These are phyloP conservation scores for Plasmodium knowlesi DNA, from an alignment of 169 alveolate genomes.

Conservation along the genomic window DNA sequence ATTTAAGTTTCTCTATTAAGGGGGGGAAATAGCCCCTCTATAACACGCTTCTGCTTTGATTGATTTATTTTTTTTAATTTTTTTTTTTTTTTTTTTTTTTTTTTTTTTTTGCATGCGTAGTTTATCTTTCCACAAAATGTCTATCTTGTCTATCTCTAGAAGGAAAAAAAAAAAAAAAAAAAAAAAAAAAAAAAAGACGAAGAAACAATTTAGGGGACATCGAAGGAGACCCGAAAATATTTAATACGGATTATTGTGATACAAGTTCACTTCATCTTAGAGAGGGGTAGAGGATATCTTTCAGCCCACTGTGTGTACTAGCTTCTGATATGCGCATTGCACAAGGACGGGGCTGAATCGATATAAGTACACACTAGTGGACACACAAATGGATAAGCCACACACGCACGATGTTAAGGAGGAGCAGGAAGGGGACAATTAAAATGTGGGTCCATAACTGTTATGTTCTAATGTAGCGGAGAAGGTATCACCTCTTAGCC, in stretches of 20 bases:
- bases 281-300: neutral
- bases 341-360: neutral
- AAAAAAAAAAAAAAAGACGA: neutral
- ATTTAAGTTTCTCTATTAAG: neutral
- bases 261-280: neutral
- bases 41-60: neutral
- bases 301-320: neutral
- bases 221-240: neutral
- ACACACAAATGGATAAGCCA: neutral
- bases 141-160: too few relatives aligned
- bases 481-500: neutral
- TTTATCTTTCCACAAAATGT: neutral
- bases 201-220: conserved; percentile 10
- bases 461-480: too few relatives aligned
- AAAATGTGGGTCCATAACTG: too few relatives aligned
- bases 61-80: neutral
- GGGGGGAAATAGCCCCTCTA: neutral
- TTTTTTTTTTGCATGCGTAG: neutral
- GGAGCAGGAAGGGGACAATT: neutral
- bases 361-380: neutral
- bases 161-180: neutral
- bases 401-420: neutral
- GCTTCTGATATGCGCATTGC: neutral
- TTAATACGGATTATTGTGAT: neutral
- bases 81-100: neutral